A percentile compares a stretch with the other conserved stretches of the same genome.
These are phyloP conservation scores for Moniliophthora roreri DNA, from an alignment of 1,284 basidiomycete species.

Conservation along the genomic window DNA sequence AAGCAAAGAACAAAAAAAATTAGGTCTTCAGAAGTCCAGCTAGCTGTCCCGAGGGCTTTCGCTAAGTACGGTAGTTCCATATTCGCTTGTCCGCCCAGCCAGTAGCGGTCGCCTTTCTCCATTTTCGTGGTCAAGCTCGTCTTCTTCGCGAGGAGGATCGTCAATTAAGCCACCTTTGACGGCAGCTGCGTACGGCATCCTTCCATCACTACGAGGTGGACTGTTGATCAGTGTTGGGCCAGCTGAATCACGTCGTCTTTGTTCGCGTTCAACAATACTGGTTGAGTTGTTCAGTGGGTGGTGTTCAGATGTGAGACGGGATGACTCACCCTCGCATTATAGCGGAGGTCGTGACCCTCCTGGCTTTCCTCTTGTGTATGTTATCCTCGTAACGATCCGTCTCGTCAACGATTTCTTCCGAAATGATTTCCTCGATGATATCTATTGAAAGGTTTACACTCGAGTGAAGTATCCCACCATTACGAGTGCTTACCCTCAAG, in stretches of 20 bases:
- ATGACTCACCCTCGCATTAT: constrained; percentile 76
- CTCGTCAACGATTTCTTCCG: constrained; percentile 89
- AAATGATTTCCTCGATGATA: constrained; percentile 70
- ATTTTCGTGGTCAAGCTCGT: background rate
- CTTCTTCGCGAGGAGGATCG: background rate
- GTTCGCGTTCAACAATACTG: constrained; percentile 35
- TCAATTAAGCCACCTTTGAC: background rate
- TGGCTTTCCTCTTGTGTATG: constrained; percentile 71
- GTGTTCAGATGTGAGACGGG: background rate
- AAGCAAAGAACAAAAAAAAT: too few species aligned
- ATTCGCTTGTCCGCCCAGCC: background rate
- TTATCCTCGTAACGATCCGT: constrained; percentile 89
- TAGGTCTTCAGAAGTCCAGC: too few species aligned
- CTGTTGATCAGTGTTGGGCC: background rate
- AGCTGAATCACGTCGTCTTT: constrained; percentile 15
- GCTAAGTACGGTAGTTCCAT: background rate
- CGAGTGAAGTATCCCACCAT: background rate
- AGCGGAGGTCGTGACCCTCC: constrained; percentile 68
- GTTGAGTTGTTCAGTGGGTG: background rate
- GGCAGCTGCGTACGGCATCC: background rate
- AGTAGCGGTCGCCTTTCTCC: background rate
- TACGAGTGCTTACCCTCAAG: constrained; percentile 57
- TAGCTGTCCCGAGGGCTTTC: constrained; percentile 1
- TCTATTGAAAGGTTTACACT: background rate
- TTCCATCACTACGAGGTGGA: background rate